Base-by-base conservation (phyloP, 1,139 yeast species). In the Candida sojae region DNA sequence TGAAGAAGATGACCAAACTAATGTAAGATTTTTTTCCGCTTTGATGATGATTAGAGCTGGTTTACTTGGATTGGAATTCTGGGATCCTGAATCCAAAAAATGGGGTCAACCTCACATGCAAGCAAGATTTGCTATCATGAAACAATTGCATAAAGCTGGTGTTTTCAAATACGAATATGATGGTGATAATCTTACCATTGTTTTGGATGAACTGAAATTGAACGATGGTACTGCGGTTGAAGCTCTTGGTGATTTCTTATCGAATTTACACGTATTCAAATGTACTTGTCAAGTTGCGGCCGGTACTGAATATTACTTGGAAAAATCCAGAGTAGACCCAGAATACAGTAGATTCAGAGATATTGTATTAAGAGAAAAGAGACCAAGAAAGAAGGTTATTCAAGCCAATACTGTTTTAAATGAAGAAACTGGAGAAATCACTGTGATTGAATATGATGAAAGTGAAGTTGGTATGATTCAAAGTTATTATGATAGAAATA, bases 81-180 rank as follows among this genome's bases (percentile, higher is more conserved):
- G 95, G 90, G 96, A 89, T 65, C 96, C 96, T 39, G 67, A 70
- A 42, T 77, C 89, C 34, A 71, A 75, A 52, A 88, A 88, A 66
- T 90, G 96, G 96, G 96, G 96, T 33, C 97, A 90, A 70, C 84
- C 96, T n/a, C 97, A 90, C 64, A 88, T 89, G 91, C 96, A 89
- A 71, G 96, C 96, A 6, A 77, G 97, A 62, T 90, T 80, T 66
- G 88, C 93, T 35, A 89, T 90, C 57, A 77, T 88, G 76, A 88
- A 87, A 70, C 79, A 85, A 30, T 83, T 88, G 62, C 71, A 86
- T 59, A 75, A 83, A 47, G 91, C 95, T 4, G 86, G 87, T 21
- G 82, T 86, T 30, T 84, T 80, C 44, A 73, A 75, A 46, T 68
- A 89, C 51, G 73, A 74, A 47, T 73, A 75, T 58, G 74, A 74